Percentiles rank a stretch among this genome's conserved stretches.
These are phyloP conservation scores for Colletotrichum tropicale DNA, from an alignment of 2,329 filamentous ascomycete genomes.

Conservation along the genomic window DNA sequence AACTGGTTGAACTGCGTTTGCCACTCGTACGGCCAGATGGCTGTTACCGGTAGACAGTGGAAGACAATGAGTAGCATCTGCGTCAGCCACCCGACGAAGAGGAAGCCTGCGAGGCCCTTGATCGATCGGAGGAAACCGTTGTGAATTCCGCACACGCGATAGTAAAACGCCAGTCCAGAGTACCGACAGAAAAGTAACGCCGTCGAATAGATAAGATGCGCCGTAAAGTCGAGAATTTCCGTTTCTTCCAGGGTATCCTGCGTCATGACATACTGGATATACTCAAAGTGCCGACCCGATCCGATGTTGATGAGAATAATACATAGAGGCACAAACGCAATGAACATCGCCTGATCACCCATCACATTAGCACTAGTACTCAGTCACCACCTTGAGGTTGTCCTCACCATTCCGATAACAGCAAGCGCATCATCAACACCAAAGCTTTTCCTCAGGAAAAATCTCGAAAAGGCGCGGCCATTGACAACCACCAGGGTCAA, in stretches of 20 bases:
- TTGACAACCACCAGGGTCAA: constrained; percentile 38
- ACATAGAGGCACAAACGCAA: constrained; percentile 46
- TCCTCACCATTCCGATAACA: constrained; percentile 37
- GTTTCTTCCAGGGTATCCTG: constrained; percentile 43
- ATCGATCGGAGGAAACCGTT: constrained; percentile 38
- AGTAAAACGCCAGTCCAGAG: constrained; percentile 57
- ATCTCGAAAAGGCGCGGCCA: constrained; percentile 36
- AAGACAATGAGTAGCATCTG: constrained; percentile 56
- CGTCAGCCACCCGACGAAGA: constrained; percentile 47
- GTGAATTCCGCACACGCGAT: constrained; percentile 46
- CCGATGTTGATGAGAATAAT: constrained; percentile 51
- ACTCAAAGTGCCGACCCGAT: constrained; percentile 50
- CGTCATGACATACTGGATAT: constrained; percentile 51
- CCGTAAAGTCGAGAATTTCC: constrained; percentile 52
- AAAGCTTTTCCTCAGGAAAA: constrained; percentile 38
- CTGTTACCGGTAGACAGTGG: constrained; percentile 55
- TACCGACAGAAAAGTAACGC: constrained; percentile 53
- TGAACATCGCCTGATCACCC: constrained; percentile 28
- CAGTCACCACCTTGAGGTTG: background rate
- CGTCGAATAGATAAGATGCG: constrained; percentile 57
- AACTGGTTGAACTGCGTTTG: constrained; percentile 44
- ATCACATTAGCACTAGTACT: background rate
- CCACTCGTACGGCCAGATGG: constrained; percentile 55
- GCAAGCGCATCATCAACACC: constrained; percentile 44
- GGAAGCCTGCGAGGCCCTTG: constrained; percentile 34